Conservation (phyloP, 2,329 filamentous ascomycete genomes). For the Gliomastix tumulicola region DNA sequence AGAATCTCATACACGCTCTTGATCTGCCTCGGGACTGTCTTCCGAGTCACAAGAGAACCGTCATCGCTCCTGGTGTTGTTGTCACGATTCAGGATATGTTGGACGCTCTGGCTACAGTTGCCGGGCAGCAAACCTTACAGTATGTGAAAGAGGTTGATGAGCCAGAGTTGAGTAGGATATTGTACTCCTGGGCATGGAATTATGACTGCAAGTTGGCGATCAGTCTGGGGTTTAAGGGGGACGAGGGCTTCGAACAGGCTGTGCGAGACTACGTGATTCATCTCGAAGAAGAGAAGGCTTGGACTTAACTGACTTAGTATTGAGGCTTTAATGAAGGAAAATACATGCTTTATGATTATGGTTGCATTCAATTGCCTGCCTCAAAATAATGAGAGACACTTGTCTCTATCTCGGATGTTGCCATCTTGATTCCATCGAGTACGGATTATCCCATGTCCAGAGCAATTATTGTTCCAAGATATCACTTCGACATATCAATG, state of each 20-base stretch:
- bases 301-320: too few relatives aligned
- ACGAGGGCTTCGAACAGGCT: conserved; percentile 21
- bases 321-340: too few relatives aligned
- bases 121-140: conserved; percentile 31
- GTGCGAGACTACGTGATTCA: conserved; percentile 10
- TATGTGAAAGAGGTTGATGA: conserved; percentile 38
- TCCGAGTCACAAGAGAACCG: conserved; percentile 7
- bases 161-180: conserved; percentile 35
- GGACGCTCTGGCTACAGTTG: conserved; percentile 36
- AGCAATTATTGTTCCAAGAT: too few relatives aligned
- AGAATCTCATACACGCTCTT: conserved; percentile 32
- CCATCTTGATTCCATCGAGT: too few relatives aligned
- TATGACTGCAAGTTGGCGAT: conserved; percentile 41
- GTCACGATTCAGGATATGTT: conserved; percentile 42
- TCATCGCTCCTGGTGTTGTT: conserved; percentile 40
- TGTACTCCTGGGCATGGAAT: conserved; percentile 41
- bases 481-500: too few relatives aligned
- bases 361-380: too few relatives aligned
- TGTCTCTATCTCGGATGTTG: too few relatives aligned
- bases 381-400: too few relatives aligned
- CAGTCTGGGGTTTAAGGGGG: conserved; percentile 38
- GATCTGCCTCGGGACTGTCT: conserved; percentile 11
- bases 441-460: too few relatives aligned
- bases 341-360: too few relatives aligned
- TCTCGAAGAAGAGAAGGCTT: too few relatives aligned